These are phyloP conservation scores for Cytospora piceae DNA, from an alignment of 2,329 filamentous ascomycete genomes.

Conservation along the genomic window DNA sequence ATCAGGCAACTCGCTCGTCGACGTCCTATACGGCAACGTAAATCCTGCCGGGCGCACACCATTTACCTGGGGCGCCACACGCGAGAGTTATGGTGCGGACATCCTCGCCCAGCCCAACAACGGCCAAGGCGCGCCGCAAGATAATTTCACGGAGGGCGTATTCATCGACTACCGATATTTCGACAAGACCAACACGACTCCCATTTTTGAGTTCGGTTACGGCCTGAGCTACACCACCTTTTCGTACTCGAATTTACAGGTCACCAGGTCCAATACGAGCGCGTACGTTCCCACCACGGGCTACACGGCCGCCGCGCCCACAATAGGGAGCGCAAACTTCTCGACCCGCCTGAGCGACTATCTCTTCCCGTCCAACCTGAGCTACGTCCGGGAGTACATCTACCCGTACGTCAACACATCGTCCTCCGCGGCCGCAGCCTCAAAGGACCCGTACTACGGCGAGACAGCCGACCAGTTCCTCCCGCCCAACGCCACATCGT, in stretches of 20 bases:
- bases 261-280: constrained; percentile 54
- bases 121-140: constrained; percentile 66
- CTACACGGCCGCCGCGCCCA: constrained; percentile 64
- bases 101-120: constrained; percentile 73
- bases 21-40: constrained; percentile 81
- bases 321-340: constrained; percentile 66
- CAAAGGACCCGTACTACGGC: constrained; percentile 64
- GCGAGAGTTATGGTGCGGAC: constrained; percentile 69
- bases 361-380: constrained; percentile 65
- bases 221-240: constrained; percentile 84
- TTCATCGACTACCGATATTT: constrained; percentile 84
- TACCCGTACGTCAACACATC: constrained; percentile 74
- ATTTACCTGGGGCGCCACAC: constrained; percentile 76
- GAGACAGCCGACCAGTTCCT: constrained; percentile 60
- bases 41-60: constrained; percentile 78
- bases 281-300: constrained; percentile 65
- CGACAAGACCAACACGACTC: constrained; percentile 66
- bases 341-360: constrained; percentile 68
- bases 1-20: constrained; percentile 76
- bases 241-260: constrained; percentile 68
- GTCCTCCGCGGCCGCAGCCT: constrained; percentile 57
- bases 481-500: constrained; percentile 61
- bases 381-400: constrained; percentile 59
- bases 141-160: constrained; percentile 75
- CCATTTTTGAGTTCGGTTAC: constrained; percentile 80